Percentiles rank a stretch among this genome's conserved stretches.
Conservation (phyloP, 495 filamentous ascomycete genomes). For the Trichoderma reesei region DNA sequence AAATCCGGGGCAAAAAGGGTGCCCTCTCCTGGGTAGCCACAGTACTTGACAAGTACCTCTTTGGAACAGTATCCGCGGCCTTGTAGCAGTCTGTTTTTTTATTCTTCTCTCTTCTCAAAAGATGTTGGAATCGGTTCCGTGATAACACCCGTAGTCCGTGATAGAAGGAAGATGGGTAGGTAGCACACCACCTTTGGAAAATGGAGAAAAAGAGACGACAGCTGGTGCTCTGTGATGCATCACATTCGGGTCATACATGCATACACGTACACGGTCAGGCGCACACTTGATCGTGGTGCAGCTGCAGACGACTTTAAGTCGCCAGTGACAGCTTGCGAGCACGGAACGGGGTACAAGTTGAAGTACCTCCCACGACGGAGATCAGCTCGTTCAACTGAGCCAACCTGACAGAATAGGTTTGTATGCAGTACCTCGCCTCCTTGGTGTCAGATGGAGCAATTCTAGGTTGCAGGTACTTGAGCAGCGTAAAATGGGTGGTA, state of each 20-base stretch:
- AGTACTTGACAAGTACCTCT: background rate
- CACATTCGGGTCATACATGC: slow-evolving; percentile 1
- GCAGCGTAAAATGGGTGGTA: background rate
- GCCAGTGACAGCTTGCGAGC: background rate
- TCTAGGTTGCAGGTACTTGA: too few species aligned
- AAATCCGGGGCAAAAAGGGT: slow-evolving; percentile 1
- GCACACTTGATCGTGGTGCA: background rate
- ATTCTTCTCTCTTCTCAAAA: too few species aligned
- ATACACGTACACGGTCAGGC: slow-evolving; percentile 2
- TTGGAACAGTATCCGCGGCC: too few species aligned
- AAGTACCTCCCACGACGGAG: too few species aligned
- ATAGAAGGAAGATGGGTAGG: too few species aligned
- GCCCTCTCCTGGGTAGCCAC: background rate
- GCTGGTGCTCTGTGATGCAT: background rate
- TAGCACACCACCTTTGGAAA: background rate
- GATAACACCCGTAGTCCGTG: too few species aligned
- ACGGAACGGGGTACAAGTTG: background rate
- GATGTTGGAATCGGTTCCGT: background rate
- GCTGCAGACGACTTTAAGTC: too few species aligned
- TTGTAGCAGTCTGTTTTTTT: too few species aligned
- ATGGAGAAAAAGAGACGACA: background rate
- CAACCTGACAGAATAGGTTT: too few species aligned
- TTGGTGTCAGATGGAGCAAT: too few species aligned
- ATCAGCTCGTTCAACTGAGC: too few species aligned
- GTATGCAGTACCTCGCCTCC: too few species aligned